Conservation (phyloP, 768 basidiomycete species). For the Hypholoma fasciculare region DNA sequence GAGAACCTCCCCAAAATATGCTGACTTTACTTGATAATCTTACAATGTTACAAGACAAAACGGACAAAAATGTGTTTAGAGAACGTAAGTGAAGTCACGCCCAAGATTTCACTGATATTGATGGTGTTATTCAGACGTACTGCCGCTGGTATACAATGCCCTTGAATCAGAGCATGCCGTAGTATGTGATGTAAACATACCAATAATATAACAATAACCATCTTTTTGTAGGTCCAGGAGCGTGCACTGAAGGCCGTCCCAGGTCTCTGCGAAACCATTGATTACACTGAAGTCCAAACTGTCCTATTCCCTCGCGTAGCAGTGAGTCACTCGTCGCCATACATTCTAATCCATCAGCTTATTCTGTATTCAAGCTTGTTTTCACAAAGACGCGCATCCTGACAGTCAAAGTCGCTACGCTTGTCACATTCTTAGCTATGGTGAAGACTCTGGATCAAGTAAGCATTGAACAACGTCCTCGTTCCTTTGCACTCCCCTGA, state of each 20-base stretch:
- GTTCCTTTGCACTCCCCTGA: not conserved
- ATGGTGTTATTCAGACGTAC: conserved; percentile 63
- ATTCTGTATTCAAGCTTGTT: conserved; percentile 57
- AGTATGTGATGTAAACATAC: conserved; percentile 36
- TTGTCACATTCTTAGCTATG: conserved; percentile 82
- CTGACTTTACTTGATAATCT: conserved; percentile 90
- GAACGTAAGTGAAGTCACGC: conserved; percentile 64
- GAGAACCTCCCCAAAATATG: conserved; percentile 98
- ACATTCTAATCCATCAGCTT: not conserved
- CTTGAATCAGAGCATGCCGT: conserved; percentile 92
- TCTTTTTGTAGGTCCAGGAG: conserved; percentile 74
- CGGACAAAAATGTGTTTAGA: conserved; percentile 80
- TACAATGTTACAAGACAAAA: conserved; percentile 84
- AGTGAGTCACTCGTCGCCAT: conserved; percentile 42
- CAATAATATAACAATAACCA: conserved; percentile 1
- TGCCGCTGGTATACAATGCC: conserved; percentile 94
- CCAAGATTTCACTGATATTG: not conserved
- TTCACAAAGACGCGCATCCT: conserved; percentile 92
- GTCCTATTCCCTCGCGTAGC: conserved; percentile 91
- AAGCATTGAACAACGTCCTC: conserved; percentile 1
- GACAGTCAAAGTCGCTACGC: conserved; percentile 87
- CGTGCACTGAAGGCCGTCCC: conserved; percentile 84
- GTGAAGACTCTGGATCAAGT: conserved; percentile 91
- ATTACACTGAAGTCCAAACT: conserved; percentile 92
- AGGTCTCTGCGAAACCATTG: conserved; percentile 86